phyloP scores from a whole-genome alignment of 2,329 filamentous ascomycete species.

The Fusarium illudens region DNA sequence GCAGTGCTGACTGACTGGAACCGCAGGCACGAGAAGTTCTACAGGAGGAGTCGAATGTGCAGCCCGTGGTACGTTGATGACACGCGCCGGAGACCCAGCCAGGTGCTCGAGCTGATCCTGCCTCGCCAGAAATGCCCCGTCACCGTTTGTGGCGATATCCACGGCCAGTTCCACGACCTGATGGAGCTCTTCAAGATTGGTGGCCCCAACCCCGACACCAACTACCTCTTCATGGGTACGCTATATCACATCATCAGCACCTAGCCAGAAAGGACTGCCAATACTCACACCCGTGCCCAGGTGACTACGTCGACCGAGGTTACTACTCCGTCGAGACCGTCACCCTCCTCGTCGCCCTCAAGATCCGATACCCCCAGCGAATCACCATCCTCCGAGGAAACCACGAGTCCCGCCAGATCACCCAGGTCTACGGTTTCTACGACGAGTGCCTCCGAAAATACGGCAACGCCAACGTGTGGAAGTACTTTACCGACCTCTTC shows the following conservation, averaged over 20 bases:
- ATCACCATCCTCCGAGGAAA: slow-evolving; percentile 99
- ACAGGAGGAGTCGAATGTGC: slow-evolving; percentile 97
- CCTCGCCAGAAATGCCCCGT: slow-evolving; percentile 90
- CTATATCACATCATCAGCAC: background rate
- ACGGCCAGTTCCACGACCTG: slow-evolving; percentile 98
- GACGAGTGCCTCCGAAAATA: slow-evolving; percentile 99
- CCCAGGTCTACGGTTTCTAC: slow-evolving; percentile 99
- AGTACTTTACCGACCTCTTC: slow-evolving; percentile 98
- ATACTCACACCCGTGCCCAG: slow-evolving; percentile 54
- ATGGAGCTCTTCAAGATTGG: slow-evolving; percentile 99
- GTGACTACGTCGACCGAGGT: slow-evolving; percentile 97
- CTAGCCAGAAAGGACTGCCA: background rate
- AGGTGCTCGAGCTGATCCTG: slow-evolving; percentile 41
- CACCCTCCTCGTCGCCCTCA: slow-evolving; percentile 92
- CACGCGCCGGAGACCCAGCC: slow-evolving; percentile 15
- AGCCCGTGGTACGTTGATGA: slow-evolving; percentile 84
- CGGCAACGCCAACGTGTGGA: slow-evolving; percentile 99
- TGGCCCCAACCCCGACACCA: slow-evolving; percentile 96
- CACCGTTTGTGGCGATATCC: slow-evolving; percentile 98
- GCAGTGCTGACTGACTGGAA: slow-evolving; percentile 50
- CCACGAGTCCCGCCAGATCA: slow-evolving; percentile 98
- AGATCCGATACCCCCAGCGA: slow-evolving; percentile 96
- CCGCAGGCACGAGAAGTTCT: slow-evolving; percentile 89
- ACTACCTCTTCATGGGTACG: slow-evolving; percentile 99
- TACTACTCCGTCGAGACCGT: slow-evolving; percentile 99